phyloP scores from a whole-genome alignment of 768 basidiomycete species.

The Boletus bicolor region DNA sequence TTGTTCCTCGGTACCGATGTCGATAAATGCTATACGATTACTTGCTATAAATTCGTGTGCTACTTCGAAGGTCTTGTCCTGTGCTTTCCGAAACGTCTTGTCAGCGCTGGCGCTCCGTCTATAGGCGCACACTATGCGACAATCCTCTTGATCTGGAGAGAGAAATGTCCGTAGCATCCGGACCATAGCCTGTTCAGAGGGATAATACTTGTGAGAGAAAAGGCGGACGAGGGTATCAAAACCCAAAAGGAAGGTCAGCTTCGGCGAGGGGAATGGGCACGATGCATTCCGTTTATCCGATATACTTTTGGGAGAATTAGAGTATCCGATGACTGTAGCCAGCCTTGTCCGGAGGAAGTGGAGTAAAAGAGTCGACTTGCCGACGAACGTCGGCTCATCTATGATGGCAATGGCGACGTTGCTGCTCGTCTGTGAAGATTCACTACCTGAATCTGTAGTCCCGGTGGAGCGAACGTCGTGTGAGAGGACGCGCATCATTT shows the following conservation, averaged over 20 bases:
- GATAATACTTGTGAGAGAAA: slow-evolving; percentile 73
- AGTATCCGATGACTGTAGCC: slow-evolving; percentile 3
- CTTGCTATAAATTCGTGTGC: slow-evolving; percentile 49
- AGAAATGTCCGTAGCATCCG: slow-evolving; percentile 57
- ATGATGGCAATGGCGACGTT: slow-evolving; percentile 79
- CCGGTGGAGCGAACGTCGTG: slow-evolving; percentile 35
- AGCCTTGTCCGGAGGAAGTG: slow-evolving; percentile 41
- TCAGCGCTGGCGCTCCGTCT: slow-evolving; percentile 34
- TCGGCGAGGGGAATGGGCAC: slow-evolving; percentile 24
- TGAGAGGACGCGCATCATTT: slow-evolving; percentile 81
- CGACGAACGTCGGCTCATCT: slow-evolving; percentile 85
- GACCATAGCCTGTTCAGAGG: slow-evolving; percentile 50
- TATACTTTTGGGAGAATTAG: neutral
- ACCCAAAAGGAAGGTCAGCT: slow-evolving; percentile 73
- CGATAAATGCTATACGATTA: slow-evolving; percentile 54
- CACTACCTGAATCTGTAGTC: neutral
- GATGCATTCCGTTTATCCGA: slow-evolving; percentile 8
- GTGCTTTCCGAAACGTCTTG: slow-evolving; percentile 27
- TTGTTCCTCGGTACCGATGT: slow-evolving; percentile 55
- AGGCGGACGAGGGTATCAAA: slow-evolving; percentile 84
- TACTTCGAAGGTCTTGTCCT: slow-evolving; percentile 29
- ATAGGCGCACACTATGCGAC: slow-evolving; percentile 64
- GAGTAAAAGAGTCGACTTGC: slow-evolving; percentile 65
- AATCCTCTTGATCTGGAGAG: slow-evolving; percentile 50
- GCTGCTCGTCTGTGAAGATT: slow-evolving; percentile 2